Conservation (phyloP, 2,329 filamentous ascomycete genomes). For the Elsinoe necatrix region DNA sequence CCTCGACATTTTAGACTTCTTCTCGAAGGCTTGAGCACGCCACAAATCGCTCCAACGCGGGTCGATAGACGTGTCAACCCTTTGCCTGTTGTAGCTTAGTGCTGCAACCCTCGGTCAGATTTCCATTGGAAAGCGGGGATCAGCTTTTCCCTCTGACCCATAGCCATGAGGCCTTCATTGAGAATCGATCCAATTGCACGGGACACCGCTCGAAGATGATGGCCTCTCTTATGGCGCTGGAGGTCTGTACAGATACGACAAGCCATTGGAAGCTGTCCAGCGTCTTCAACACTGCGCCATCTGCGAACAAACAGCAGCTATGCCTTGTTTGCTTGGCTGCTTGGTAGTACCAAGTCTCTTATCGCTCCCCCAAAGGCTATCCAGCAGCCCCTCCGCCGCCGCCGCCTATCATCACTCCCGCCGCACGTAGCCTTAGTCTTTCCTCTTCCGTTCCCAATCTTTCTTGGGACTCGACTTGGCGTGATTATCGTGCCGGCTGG, state of each 20-base stretch:
- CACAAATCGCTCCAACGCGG: slow-evolving; percentile 9
- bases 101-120: not conserved
- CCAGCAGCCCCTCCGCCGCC: slow-evolving; percentile 10
- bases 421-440: slow-evolving; percentile 6
- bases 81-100: not conserved
- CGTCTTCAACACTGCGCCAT: not conserved
- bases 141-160: not conserved
- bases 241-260: not conserved
- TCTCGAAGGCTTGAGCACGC: slow-evolving; percentile 6
- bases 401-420: slow-evolving; percentile 13
- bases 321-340: not conserved
- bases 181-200: not conserved
- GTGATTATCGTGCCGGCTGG: slow-evolving; percentile 9
- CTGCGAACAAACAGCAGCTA: not conserved
- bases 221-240: not conserved
- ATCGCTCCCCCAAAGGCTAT: slow-evolving; percentile 1
- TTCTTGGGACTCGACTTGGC: slow-evolving; percentile 6
- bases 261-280: not conserved
- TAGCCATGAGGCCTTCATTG: not conserved
- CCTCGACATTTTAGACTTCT: slow-evolving; percentile 3
- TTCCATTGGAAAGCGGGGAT: slow-evolving; percentile 7
- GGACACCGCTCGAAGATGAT: not conserved
- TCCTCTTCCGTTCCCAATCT: slow-evolving; percentile 7
- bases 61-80: not conserved
- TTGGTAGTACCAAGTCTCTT: slow-evolving; percentile 10